Evolutionary conservation across 1,284 basidiomycete species (phyloP), one percentile per base, ranked within the genome.

Genomic region (Xerocomus minutiporus): DNA sequence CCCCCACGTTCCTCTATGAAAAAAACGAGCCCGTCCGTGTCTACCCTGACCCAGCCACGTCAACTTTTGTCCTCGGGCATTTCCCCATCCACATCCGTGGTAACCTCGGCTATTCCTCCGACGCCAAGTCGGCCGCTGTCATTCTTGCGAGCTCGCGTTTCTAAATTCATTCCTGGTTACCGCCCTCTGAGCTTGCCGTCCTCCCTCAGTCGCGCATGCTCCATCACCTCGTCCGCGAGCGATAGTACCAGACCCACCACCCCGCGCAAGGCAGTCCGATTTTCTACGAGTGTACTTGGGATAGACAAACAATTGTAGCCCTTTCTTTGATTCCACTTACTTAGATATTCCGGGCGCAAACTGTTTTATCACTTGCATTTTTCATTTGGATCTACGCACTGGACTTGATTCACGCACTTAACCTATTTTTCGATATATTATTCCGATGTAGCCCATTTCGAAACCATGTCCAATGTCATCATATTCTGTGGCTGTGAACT

Each of bases 1-100:
- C 61, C 69, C 4, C 53, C 73, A 29, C 82, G 83, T 43, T 84
- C 84, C 4, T 83, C 84, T 2, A 70, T 86, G 57, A 86, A 86
- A 69, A 82, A 81, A 61, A 63, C 75, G 5, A 64, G 62, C 41
- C 63, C 67, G 0, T 56, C 65, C 28, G 36, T 52, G 45, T 50
- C 62, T 48, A 59, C 67, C 47, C 67, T 69, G 36, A 71, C 71
- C 34, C 67, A 71, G n/a, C 64, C 70, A 39, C 75, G 70, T 40
- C 67, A 66, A 23, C 58, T 62, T 40, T 54, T 69, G 15, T 61
- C 64, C 17, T 68, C 72, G 32, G 69, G 64, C 4, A 71, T 74
- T 4, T 76, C 79, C 1, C 71, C 73, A 5, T 79, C 82, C 6
- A 71, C 79, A 3, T 75, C 82, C 20, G 76, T 77, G 9, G 62